Conservation (phyloP, 768 basidiomycete genomes). For the Neoboletus brunneissimus region DNA sequence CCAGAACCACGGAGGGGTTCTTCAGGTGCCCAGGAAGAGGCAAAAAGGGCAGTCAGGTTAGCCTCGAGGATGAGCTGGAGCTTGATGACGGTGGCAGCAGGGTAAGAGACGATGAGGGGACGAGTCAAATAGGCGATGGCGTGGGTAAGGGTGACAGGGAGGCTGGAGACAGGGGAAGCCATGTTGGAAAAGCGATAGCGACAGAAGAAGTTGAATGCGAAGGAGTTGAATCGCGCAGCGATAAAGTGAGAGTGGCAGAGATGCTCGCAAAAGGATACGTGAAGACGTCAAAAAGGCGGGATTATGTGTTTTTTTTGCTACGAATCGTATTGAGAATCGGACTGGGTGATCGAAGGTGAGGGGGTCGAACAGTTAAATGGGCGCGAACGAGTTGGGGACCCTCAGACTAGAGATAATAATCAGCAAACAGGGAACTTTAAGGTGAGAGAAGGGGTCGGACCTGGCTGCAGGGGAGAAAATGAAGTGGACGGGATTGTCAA, state of each 20-base stretch:
- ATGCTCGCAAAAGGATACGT: conserved; percentile 26
- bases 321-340: conserved; percentile 25
- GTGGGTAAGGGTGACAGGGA: conserved; percentile 69
- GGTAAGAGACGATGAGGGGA: conserved; percentile 54
- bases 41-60: conserved; percentile 68
- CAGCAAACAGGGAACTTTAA: conserved; percentile 5
- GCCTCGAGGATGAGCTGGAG: conserved; percentile 71
- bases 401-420: conserved; percentile 24
- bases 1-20: conserved; percentile 69
- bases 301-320: conserved; percentile 1
- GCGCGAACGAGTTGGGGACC: conserved; percentile 12
- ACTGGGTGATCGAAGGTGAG: conserved; percentile 22
- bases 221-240: conserved; percentile 32
- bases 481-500: conserved; percentile 34
- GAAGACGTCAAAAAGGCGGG: conserved; percentile 21
- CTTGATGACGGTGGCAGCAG: conserved; percentile 61
- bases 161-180: conserved; percentile 43
- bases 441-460: conserved; percentile 10
- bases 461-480: conserved; percentile 27
- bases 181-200: conserved; percentile 12
- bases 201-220: conserved; percentile 20
- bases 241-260: conserved; percentile 25
- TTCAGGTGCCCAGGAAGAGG: conserved; percentile 60
- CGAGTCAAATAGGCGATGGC: conserved; percentile 72
- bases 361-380: neutral